Evolutionary conservation across 495 filamentous ascomycete species (phyloP).

Genomic region (Neurospora pannonica): DNA sequence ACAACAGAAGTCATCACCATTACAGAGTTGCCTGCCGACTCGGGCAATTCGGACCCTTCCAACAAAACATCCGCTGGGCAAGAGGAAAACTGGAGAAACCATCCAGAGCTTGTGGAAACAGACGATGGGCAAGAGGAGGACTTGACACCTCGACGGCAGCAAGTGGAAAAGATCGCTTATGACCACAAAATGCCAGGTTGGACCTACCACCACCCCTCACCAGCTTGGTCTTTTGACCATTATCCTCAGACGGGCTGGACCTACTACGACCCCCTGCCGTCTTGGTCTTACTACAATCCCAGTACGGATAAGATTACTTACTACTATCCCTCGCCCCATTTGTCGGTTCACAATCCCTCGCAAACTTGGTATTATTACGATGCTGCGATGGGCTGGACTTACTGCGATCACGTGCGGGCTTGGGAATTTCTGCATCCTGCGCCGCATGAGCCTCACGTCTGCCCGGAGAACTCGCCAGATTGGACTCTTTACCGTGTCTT

Average conservation of each 20-base stretch:
- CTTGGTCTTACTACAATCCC: not conserved
- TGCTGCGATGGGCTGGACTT: not conserved
- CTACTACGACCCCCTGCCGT: not conserved
- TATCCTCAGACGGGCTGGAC: not conserved
- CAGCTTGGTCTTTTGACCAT: not conserved
- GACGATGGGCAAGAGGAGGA: not conserved
- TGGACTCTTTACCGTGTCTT: not conserved
- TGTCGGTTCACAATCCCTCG: not conserved
- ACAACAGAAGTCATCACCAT: not conserved
- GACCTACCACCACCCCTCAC: not conserved
- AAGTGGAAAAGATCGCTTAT: not conserved
- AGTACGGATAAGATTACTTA: fast-evolving
- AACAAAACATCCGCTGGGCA: not conserved
- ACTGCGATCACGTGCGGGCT: not conserved
- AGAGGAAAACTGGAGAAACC: not conserved
- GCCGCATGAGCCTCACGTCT: not conserved
- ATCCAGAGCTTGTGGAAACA: not conserved
- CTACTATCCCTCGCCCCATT: not conserved
- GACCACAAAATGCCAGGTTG: not conserved
- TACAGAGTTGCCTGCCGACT: not conserved
- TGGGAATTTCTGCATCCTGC: not conserved
- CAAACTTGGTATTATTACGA: not conserved
- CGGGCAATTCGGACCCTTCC: not conserved
- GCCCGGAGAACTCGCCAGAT: not conserved
- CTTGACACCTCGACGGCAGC: not conserved